Conservation (phyloP, 805 yeast species). For the Metschnikowia baotianmanensis region DNA sequence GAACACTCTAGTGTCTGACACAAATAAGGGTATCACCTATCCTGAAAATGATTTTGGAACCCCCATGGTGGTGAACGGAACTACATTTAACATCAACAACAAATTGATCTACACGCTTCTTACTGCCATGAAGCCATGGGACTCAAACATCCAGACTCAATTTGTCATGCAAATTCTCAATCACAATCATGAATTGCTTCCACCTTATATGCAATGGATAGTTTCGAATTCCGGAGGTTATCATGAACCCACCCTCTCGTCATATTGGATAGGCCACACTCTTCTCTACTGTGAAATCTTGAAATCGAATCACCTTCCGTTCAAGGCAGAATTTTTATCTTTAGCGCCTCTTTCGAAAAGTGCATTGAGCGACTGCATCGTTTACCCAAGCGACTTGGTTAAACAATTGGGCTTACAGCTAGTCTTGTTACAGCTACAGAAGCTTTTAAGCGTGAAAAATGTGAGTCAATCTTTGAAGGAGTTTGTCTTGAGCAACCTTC, state of each 20-base stretch:
- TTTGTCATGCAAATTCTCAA: conserved; percentile 50
- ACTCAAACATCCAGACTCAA: conserved; percentile 59
- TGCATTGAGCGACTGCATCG: conserved; percentile 56
- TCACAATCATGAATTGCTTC: conserved; percentile 64
- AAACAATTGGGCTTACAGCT: conserved; percentile 65
- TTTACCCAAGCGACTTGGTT: conserved; percentile 45
- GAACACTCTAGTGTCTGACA: conserved; percentile 47
- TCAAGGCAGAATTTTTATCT: conserved; percentile 49
- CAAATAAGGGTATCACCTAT: conserved; percentile 45
- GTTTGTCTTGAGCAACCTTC: conserved; percentile 36
- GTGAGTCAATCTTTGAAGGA: conserved; percentile 28
- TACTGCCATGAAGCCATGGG: conserved; percentile 77
- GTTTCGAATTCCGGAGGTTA: conserved; percentile 58
- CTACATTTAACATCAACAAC: conserved; percentile 60
- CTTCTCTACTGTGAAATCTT: conserved; percentile 59
- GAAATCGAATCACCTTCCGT: conserved; percentile 51
- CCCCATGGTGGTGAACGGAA: conserved; percentile 46
- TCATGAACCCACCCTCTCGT: conserved; percentile 75
- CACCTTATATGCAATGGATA: conserved; percentile 62
- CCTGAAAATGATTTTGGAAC: conserved; percentile 51
- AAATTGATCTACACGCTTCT: conserved; percentile 62
- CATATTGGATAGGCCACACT: conserved; percentile 81
- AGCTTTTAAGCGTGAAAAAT: conserved; percentile 22
- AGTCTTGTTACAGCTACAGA: conserved; percentile 54
- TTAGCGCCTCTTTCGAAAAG: conserved; percentile 63